phyloP scores from a whole-genome alignment of 75 land plant species.

The Picea glauca region DNA sequence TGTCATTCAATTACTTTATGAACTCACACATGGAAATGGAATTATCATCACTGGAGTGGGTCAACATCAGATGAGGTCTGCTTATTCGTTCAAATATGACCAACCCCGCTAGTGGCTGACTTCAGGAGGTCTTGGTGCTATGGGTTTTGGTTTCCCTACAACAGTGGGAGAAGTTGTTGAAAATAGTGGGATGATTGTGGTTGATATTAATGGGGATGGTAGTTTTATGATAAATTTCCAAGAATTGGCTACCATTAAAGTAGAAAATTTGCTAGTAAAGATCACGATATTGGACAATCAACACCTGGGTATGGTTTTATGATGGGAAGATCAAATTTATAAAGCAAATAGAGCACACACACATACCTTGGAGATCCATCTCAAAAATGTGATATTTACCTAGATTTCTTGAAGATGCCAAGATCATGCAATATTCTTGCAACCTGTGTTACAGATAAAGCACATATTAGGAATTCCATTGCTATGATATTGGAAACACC shows the following conservation, averaged over 20 bases:
- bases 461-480: constrained; percentile 30
- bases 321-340: constrained; percentile 93
- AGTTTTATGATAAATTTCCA: constrained; percentile 92
- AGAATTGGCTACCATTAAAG: constrained; percentile 73
- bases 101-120: constrained; percentile 84
- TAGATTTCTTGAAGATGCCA: constrained; percentile 40
- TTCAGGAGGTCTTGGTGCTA: constrained; percentile 89
- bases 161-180: constrained; percentile 92
- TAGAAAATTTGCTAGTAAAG: constrained; percentile 85
- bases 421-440: constrained; percentile 38
- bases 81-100: constrained; percentile 83
- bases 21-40: constrained; percentile 70
- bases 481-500: constrained; percentile 37
- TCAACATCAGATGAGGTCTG: constrained; percentile 99
- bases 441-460: constrained; percentile 28
- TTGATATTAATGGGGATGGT: constrained; percentile 94
- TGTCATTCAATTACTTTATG: constrained; percentile 77
- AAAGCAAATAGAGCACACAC: constrained; percentile 52
- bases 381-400: constrained; percentile 26
- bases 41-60: constrained; percentile 83
- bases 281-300: constrained; percentile 89
- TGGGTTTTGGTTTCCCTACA: constrained; percentile 96
- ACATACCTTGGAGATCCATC: constrained; percentile 48
- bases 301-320: constrained; percentile 92
- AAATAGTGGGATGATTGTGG: constrained; percentile 57